Percentiles rank a stretch among this genome's conserved stretches.
Conservation (phyloP, 2,329 filamentous ascomycete genomes). For the Lachnum nothofagi region DNA sequence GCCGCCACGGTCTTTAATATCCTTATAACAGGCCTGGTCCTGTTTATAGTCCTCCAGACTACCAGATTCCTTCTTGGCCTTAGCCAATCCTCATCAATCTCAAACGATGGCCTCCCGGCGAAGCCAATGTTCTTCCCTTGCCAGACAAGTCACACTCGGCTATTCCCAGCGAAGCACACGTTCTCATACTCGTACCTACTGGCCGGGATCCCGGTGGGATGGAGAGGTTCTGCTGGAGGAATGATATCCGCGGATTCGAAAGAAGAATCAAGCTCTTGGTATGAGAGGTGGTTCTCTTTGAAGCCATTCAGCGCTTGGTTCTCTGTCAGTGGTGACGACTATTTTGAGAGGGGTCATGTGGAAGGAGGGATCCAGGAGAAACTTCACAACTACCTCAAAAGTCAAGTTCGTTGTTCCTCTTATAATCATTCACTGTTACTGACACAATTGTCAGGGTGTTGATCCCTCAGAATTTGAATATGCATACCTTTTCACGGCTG, state of each 20-base stretch:
- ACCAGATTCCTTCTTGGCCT: slow-evolving; percentile 20
- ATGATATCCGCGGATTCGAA: slow-evolving; percentile 47
- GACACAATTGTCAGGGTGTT: slow-evolving; percentile 45
- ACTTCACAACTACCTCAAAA: slow-evolving; percentile 53
- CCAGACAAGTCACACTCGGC: slow-evolving; percentile 57
- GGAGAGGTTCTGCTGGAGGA: slow-evolving; percentile 49
- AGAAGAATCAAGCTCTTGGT: slow-evolving; percentile 25
- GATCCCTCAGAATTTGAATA: slow-evolving; percentile 56
- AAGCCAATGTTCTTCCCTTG: slow-evolving; percentile 58
- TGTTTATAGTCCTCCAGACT: slow-evolving; percentile 19
- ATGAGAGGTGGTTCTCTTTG: slow-evolving; percentile 29
- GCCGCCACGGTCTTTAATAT: slow-evolving; percentile 9
- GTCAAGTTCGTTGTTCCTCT: slow-evolving; percentile 40
- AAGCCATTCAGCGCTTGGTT: slow-evolving; percentile 41
- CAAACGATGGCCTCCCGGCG: slow-evolving; percentile 10
- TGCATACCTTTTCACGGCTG: slow-evolving; percentile 67
- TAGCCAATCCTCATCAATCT: slow-evolving; percentile 2
- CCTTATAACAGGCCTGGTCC: not conserved
- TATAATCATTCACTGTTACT: not conserved
- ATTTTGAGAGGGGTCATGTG: slow-evolving; percentile 51
- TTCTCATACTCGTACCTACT: slow-evolving; percentile 69
- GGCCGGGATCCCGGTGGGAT: slow-evolving; percentile 63
- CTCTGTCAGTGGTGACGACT: slow-evolving; percentile 53
- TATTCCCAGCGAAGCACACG: slow-evolving; percentile 62
- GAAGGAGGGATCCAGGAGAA: slow-evolving; percentile 57